phyloP scores from a whole-genome alignment of 1,139 yeast genomes.

The Saccharomyces uvarum region DNA sequence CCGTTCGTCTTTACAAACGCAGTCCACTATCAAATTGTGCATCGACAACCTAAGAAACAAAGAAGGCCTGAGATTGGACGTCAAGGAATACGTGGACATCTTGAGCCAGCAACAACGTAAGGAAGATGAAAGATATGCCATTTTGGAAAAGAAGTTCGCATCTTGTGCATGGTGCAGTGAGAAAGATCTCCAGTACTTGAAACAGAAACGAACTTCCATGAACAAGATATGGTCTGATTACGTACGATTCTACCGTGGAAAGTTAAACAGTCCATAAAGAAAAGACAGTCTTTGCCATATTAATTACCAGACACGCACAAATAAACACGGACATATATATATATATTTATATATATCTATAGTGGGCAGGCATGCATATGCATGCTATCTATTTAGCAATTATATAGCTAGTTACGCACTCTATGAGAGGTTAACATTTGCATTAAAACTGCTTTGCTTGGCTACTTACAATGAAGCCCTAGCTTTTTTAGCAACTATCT shows the following conservation, averaged over 20 bases:
- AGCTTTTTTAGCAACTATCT: background rate
- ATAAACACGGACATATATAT: background rate
- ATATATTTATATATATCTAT: background rate
- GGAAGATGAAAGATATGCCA: slow-evolving; percentile 4
- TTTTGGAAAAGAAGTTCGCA: slow-evolving; percentile 3
- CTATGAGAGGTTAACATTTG: background rate
- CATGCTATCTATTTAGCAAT: background rate
- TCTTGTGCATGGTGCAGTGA: slow-evolving; percentile 5
- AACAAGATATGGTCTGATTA: slow-evolving; percentile 6
- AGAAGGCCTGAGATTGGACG: background rate
- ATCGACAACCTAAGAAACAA: background rate
- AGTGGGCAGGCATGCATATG: background rate
- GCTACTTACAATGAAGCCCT: background rate
- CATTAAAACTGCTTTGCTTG: background rate
- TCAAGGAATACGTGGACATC: slow-evolving; percentile 1
- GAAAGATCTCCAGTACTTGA: slow-evolving; percentile 1
- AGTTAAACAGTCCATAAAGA: background rate
- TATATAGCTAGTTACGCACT: background rate
- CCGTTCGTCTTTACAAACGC: background rate
- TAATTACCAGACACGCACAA: background rate
- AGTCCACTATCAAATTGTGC: background rate
- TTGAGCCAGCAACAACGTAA: background rate
- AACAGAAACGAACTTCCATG: slow-evolving; percentile 2
- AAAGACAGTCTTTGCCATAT: background rate
- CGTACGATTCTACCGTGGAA: slow-evolving; percentile 2